Base-by-base conservation (phyloP, 148 eudicot genomes). In the Rhododendron griersonianum region DNA sequence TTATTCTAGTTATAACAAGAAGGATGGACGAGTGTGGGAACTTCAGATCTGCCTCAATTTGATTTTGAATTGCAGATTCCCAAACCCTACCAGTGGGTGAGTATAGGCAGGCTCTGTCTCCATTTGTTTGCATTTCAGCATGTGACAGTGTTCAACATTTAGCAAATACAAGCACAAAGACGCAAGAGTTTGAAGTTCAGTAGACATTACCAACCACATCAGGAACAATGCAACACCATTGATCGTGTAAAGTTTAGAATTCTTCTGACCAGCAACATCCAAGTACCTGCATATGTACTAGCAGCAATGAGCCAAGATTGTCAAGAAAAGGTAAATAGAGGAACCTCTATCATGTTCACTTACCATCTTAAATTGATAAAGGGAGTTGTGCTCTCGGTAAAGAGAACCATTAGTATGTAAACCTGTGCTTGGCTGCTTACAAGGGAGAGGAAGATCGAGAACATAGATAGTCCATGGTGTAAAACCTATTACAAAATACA, bases 281-380 rank as follows among this genome's bases (percentile, higher is more conserved):
- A 95, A 91, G 85, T 94, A 91, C 99, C 99, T 96, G 90, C 87
- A 88, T 53, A 83, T 85, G 57, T 50, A 45, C 78, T 82, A 41
- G 75, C 30, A 81, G 41, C 55, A 5, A 67, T 37, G 85, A 77
- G 35, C 67, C 37, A n/a, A 35, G 18, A 18, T 85, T 11, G 28
- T 48, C 44, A n/a, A 87, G 37, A 79, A 28, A 25, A 80, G 13
- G 13, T 30, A 45, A 80, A 7, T 21, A 83, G 11, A 11, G 44
- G 6, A 11, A 85, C 8, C 78, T 81, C 25, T 1, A 65, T 39
- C 39, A 84, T 25, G 65, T 53, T 84, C 57, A 79, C 69, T 69
- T 92, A 94, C 99, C 99, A 97, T 97, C 99, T 93, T 84, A 95
- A 82, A 87, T 97, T 97, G 59, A 97, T 95, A 76, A 92, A 95